Base-by-base conservation (phyloP, 2,329 filamentous ascomycete species). In the Diaporthe batatas region DNA sequence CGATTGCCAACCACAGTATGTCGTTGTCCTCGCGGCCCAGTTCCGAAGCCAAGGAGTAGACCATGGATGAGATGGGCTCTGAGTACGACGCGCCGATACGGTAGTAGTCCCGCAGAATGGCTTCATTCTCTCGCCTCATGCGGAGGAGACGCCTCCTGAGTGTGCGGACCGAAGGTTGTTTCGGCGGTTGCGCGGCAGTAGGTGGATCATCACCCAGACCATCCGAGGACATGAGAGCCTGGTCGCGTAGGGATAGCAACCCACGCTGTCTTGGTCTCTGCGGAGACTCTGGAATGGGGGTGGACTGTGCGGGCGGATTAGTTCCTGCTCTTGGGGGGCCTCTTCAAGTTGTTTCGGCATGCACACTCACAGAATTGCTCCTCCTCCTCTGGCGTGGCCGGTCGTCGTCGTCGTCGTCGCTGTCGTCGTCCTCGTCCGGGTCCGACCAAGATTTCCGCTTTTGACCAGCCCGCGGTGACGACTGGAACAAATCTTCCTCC, bases 1-100 rank as follows among this genome's bases (percentile, higher is more conserved):
- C 94, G 78, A 98, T 98, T 7, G 95, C 91, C 73, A 98, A 88
- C 96, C 96, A 99, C 18, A 99, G 87, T 29, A 98, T 87, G 78
- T 99, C 95, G 78, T 98, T 99, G 81, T 98, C 96, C 86, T 98
- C 96, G 69, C 95, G 93, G 75, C 96, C 96, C 8, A 99, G 90
- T 79, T 98, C 96, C 1, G 95, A 98, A 1, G 96, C 96, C 18
- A 99, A 87, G 0, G 95, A 97, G 82, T 98, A 99, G 79, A 98
- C 90, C 84, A 98, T 92, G 0, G 95, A 97, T 0, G 95, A 96
- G 71, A 98, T 94, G 0, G 96, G 96, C 80, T 99, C 96, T 0
- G 96, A 96, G 80, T 97, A 98, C 2, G 95, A 97, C 3, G 94
- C 92, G 53, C 96, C 96, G 39, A 94, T 88, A 36, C 91, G 89